phyloP scores from a whole-genome alignment of 1,284 basidiomycete genomes.

The Thecaphora thlaspeos region DNA sequence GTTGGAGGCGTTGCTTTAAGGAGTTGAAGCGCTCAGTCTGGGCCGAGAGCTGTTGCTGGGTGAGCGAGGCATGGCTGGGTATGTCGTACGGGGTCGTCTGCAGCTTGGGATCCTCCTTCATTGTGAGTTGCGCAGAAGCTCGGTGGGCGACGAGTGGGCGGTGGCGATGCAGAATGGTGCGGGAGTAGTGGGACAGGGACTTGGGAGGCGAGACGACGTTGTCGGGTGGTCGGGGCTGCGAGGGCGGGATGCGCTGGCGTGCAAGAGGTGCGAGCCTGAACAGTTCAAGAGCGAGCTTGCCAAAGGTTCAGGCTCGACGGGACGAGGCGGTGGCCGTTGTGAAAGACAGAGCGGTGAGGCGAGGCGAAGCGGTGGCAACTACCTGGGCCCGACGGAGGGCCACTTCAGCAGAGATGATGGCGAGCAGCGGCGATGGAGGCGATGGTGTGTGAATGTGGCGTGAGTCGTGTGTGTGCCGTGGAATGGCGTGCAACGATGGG shows the following conservation, averaged over 20 bases:
- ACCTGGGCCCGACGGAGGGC: too few relatives aligned
- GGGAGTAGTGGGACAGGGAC: conserved; percentile 17
- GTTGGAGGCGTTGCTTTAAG: conserved; percentile 14
- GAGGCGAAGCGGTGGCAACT: too few relatives aligned
- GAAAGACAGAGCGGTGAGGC: too few relatives aligned
- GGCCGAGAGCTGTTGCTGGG: conserved; percentile 13
- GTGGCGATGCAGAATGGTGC: conserved; percentile 29
- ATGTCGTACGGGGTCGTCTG: conserved; percentile 21
- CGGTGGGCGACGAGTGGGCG: too few relatives aligned
- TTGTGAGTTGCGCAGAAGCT: background rate
- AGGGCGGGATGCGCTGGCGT: conserved; percentile 17
- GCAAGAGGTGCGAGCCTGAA: conserved; percentile 6
- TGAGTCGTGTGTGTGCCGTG: too few relatives aligned
- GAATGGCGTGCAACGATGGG: too few relatives aligned
- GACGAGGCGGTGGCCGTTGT: too few relatives aligned
- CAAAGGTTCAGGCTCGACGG: conserved; percentile 1
- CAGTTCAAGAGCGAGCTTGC: background rate
- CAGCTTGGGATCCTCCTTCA: background rate
- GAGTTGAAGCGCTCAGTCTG: conserved; percentile 20
- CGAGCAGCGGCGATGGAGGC: too few relatives aligned
- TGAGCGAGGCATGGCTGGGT: conserved; percentile 21
- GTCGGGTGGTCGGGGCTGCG: conserved; percentile 27
- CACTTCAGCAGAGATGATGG: too few relatives aligned
- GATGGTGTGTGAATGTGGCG: too few relatives aligned
- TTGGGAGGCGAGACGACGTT: too few relatives aligned